Evolutionary conservation across 805 yeast genomes (phyloP), one percentile per base, ranked within the genome.

Genomic region (Cyberlindnera veronae): DNA sequence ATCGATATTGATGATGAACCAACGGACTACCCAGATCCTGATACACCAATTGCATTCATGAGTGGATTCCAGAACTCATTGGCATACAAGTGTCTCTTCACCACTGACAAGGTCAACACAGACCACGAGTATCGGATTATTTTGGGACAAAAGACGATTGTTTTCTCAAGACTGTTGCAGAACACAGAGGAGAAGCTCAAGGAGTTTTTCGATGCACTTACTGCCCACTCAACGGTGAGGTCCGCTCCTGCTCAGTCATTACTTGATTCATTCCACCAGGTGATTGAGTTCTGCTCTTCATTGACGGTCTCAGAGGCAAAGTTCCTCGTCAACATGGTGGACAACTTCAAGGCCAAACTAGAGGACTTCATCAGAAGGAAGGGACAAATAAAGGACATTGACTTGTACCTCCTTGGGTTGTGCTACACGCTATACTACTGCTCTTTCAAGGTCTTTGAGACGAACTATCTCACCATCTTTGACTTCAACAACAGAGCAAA

Each of bases 351-450:
- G 15, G 35, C 44, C 35, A 47, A 41, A 14, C 34, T 55, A 9
- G 56, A 55, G 17, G 26, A 44, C 4, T 22, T 32, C 12, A 47
- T 53, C 14, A 48, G 47, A 26, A 36, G 46, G 18, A 53, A 44
- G 10, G 51, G 56, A 1, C 31, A 34, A 9, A 45, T 54, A 21
- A 45, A 45, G 15, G 54, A 51, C 30, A 19, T 42, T 8, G 54
- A 55, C 13, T 47, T 54, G 17, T 49, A 41, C 22, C 47, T 39
- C 17, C 32, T 53, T 18, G 41, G 54, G n/a, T 32, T 43, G 16
- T 50, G 48, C 28, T 42, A 44, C 34, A 40, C 50, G 27, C 24
- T 54, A 13, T 53, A 53, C 32, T 46, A 37, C 14, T 34, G 47
- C 19, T 45, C 45, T 6, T 28, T 21, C n/a, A 41, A 29, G n/a